Conservation (phyloP, 2,329 filamentous ascomycete species). For the Phaeoacremonium minimum region DNA sequence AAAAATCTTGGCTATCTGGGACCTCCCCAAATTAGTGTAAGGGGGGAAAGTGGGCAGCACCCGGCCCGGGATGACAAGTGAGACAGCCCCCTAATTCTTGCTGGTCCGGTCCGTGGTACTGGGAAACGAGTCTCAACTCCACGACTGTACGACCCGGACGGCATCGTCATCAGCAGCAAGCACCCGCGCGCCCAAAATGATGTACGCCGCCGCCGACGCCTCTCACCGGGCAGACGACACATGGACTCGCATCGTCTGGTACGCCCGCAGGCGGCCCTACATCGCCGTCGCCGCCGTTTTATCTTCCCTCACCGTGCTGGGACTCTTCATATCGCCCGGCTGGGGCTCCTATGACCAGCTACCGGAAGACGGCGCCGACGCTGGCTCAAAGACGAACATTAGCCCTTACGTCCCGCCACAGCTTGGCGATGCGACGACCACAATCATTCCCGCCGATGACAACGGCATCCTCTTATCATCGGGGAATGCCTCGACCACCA, state of each 20-base stretch:
- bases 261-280: background rate
- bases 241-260: background rate
- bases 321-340: background rate
- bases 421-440: background rate
- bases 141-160: no score
- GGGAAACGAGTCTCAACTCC: no score
- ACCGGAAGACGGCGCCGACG: background rate
- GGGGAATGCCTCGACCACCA: slow-evolving; percentile 1
- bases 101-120: no score
- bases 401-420: no score
- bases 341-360: background rate
- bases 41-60: no score
- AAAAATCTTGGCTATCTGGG: no score
- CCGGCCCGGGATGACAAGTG: no score
- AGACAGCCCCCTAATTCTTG: no score
- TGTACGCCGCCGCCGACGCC: background rate
- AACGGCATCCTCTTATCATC: slow-evolving; percentile 7
- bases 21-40: no score
- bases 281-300: background rate
- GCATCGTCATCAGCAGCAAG: no score
- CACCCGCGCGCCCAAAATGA: no score
- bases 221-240: background rate
- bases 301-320: background rate
- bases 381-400: background rate
- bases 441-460: slow-evolving; percentile 4